Conservation (phyloP, 805 yeast species). For the Kodamaea sagamina region DNA sequence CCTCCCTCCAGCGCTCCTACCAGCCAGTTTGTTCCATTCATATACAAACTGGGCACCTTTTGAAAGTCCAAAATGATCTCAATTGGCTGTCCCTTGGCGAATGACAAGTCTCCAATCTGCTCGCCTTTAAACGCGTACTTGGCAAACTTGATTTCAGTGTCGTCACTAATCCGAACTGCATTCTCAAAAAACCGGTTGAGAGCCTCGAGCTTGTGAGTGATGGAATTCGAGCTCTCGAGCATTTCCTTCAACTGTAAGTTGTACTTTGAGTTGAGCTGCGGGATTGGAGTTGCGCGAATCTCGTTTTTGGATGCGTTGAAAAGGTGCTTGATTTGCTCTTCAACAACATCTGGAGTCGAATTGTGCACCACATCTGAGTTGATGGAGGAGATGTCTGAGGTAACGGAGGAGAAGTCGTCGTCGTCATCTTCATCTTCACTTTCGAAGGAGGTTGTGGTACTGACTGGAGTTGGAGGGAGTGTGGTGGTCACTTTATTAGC, state of each 20-base stretch:
- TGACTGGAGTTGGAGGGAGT: constrained; percentile 5
- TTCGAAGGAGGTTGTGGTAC: constrained; percentile 1
- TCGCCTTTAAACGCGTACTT: constrained; percentile 31
- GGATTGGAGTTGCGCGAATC: constrained; percentile 33
- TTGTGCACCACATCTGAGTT: constrained; percentile 18
- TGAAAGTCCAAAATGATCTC: constrained; percentile 38
- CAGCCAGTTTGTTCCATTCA: constrained; percentile 32
- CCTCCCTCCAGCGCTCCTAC: constrained; percentile 27
- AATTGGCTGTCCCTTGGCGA: constrained; percentile 34
- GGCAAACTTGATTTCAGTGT: constrained; percentile 17
- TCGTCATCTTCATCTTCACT: constrained; percentile 4
- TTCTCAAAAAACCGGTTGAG: constrained; percentile 25
- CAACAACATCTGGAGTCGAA: constrained; percentile 20
- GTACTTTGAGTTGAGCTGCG: constrained; percentile 12
- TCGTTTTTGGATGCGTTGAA: constrained; percentile 39
- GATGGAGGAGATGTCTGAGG: constrained; percentile 15
- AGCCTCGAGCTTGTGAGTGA: constrained; percentile 29
- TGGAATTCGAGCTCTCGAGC: constrained; percentile 22
- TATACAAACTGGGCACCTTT: constrained; percentile 22
- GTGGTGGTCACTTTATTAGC: constrained; percentile 7
- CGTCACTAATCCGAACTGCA: constrained; percentile 14
- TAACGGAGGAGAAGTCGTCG: constrained; percentile 17
- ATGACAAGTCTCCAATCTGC: constrained; percentile 41
- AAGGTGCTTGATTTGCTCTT: constrained; percentile 24
- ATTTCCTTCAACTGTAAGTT: constrained; percentile 14